Base-by-base conservation (phyloP, 2,329 filamentous ascomycete species). In the Hypoxylon sp. region DNA sequence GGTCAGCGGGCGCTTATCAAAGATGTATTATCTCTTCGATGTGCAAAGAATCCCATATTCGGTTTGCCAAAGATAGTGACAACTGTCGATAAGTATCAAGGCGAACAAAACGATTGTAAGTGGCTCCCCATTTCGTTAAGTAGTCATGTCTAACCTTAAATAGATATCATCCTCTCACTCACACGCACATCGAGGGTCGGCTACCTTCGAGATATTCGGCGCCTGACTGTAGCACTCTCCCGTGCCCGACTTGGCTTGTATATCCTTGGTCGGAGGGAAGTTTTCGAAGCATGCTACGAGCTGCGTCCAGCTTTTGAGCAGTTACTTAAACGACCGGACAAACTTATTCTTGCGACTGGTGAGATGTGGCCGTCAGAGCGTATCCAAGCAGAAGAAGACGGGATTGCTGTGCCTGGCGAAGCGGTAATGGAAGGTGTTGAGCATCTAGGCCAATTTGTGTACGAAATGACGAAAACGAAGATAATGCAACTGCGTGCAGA, bases 51-150 rank as follows among this genome's bases (percentile, higher is more conserved):
- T 74, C 83, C 90, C 1, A 83, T 98, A 19, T 99, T 99, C 81
- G 94, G 95, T 8, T 83, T 97, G 80, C 96, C 96, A 17, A 92
- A 91, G 80, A 91, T 92, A 59, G 93, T 99, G 29, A 94, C 93
- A 3, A 99, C 97, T 4, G 95, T 99, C 70, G 96, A 99, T 83
- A 98, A 97, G 80, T 99, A 98, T 77, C 96, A 99, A 83, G 97
- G 96, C 79, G 96, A 99, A 84, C 96, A 99, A 81, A 99, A 99
- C 81, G 96, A 99, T 77, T 98, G 93, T 96, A 86, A 86, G 92
- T 89, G 62, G 42, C 31, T 19, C 5, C n/a, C 17, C 35, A 64
- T 60, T 35, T 2, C 52, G 46, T 47, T 13, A 42, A 24, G n/a
- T 13, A 31, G 29, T 14, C 3, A 22, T 22, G 22, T 48, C 53